phyloP scores from a whole-genome alignment of 768 basidiomycete species.

The Candolleomyces eurysporus region DNA sequence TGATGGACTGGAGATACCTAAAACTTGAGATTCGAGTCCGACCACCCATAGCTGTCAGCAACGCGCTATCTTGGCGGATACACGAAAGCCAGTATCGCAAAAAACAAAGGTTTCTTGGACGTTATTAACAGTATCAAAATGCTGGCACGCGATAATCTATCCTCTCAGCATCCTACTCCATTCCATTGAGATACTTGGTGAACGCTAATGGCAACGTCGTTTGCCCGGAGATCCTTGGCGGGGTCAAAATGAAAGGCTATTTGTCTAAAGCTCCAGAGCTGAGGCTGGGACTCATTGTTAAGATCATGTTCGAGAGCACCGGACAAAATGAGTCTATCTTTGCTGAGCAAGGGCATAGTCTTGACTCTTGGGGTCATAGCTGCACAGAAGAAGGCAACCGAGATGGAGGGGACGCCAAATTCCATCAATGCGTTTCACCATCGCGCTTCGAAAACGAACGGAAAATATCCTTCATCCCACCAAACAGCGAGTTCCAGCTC shows the following conservation, averaged over 20 bases:
- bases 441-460: too few relatives aligned
- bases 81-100: constrained; percentile 97
- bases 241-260: constrained; percentile 98
- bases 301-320: constrained; percentile 98
- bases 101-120: constrained; percentile 98
- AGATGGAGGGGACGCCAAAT: too few relatives aligned
- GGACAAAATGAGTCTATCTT: constrained; percentile 71
- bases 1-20: constrained; percentile 99
- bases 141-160: constrained; percentile 53
- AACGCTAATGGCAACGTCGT: constrained; percentile 97
- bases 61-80: constrained; percentile 96
- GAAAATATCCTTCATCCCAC: too few relatives aligned
- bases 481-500: too few relatives aligned
- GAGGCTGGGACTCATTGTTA: constrained; percentile 94
- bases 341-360: too few relatives aligned
- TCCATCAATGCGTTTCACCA: too few relatives aligned
- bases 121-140: constrained; percentile 98
- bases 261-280: constrained; percentile 99
- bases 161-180: neutral
- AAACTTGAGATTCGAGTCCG: constrained; percentile 94
- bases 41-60: constrained; percentile 97
- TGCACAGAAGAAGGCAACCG: too few relatives aligned
- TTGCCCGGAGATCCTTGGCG: constrained; percentile 96
- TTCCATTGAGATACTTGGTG: constrained; percentile 49
- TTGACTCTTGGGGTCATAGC: too few relatives aligned